A percentile compares a stretch with the other conserved stretches of the same genome.
These are phyloP conservation scores for Kuraishia piskuri DNA, from an alignment of 805 yeast species.

Conservation along the genomic window DNA sequence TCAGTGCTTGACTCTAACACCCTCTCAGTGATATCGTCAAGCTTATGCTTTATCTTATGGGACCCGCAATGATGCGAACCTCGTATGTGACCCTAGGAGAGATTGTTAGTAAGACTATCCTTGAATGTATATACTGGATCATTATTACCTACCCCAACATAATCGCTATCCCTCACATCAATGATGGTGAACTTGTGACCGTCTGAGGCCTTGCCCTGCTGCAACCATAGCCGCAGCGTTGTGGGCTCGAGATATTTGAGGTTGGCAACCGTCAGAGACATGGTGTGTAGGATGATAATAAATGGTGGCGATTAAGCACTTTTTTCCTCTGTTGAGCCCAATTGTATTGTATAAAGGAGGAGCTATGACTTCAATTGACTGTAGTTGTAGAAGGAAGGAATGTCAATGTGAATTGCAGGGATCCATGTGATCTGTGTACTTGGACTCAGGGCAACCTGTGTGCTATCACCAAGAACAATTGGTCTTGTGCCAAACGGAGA, in stretches of 20 bases:
- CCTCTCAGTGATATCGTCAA: conserved; percentile 28
- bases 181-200: conserved; percentile 43
- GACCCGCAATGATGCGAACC: conserved; percentile 52
- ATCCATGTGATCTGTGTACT: too few relatives aligned
- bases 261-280: conserved; percentile 25
- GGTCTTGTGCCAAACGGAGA: too few relatives aligned
- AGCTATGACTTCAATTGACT: too few relatives aligned
- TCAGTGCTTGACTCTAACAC: conserved; percentile 24
- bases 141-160: conserved; percentile 47
- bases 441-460: too few relatives aligned
- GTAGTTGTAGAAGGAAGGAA: too few relatives aligned
- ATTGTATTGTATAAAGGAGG: too few relatives aligned
- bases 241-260: conserved; percentile 38
- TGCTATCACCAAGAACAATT: too few relatives aligned
- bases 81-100: conserved; percentile 44
- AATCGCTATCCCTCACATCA: conserved; percentile 83
- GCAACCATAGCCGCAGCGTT: conserved; percentile 38
- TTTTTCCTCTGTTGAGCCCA: too few relatives aligned
- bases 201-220: conserved; percentile 25
- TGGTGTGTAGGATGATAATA: neutral
- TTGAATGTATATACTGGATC: conserved; percentile 13
- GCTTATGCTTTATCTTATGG: conserved; percentile 27
- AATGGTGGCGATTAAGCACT: too few relatives aligned
- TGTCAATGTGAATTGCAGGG: too few relatives aligned
- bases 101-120: conserved; percentile 14